These are phyloP conservation scores for Imleria badia DNA, from an alignment of 768 basidiomycete genomes.

Conservation along the genomic window DNA sequence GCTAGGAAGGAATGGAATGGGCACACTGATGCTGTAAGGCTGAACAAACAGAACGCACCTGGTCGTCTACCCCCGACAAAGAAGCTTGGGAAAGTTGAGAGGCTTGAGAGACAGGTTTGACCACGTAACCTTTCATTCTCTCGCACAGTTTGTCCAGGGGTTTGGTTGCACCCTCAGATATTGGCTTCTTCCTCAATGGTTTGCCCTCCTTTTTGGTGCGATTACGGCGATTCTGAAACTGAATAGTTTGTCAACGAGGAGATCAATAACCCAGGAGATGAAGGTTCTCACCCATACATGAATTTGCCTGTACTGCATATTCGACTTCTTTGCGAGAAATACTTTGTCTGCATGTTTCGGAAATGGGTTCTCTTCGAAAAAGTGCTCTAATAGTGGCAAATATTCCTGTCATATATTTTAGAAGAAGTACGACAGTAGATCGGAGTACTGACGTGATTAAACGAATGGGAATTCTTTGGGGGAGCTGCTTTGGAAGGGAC, in stretches of 20 bases:
- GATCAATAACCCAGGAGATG: not conserved
- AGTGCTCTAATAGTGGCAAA: not conserved
- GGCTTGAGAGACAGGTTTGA: not conserved
- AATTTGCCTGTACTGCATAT: not conserved
- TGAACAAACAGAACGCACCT: no score
- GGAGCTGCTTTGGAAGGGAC: not conserved
- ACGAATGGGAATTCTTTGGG: not conserved
- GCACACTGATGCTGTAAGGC: not conserved
- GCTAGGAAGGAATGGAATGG: not conserved
- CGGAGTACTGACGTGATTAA: not conserved
- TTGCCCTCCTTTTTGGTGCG: not conserved
- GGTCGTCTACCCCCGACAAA: not conserved
- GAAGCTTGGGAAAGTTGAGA: not conserved
- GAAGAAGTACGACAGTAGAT: not conserved
- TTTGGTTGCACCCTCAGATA: not conserved
- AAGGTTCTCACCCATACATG: not conserved
- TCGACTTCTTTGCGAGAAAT: not conserved
- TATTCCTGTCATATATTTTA: not conserved
- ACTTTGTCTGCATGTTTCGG: not conserved
- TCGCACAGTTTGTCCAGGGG: not conserved
- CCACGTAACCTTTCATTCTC: not conserved
- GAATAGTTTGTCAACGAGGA: not conserved
- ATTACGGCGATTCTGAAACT: not conserved
- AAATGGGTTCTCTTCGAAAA: not conserved
- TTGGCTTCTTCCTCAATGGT: not conserved